Evolutionary conservation across 2,329 filamentous ascomycete genomes (phyloP), one percentile per base, ranked within the genome.

Genomic region (Coccinonectria pachysandricola): DNA sequence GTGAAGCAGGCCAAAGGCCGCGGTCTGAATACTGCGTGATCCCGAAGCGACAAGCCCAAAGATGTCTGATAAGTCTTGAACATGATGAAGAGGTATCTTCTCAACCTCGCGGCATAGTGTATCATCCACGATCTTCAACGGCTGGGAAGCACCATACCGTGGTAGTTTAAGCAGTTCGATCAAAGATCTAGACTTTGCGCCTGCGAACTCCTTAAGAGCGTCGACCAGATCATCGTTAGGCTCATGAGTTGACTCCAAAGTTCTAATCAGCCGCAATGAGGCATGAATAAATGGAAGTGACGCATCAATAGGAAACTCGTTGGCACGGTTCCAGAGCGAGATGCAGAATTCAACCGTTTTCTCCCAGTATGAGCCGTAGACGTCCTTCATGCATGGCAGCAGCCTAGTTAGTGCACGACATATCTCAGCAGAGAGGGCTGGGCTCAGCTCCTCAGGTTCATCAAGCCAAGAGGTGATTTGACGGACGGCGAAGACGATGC

Each of bases 331-430:
- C 75, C 78, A 82, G 1, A 75, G 54, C 6, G 57, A 53, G 8
- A 67, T 56, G 33, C 78, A 70, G 25, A 74, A 70, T 17, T 70
- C 61, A 11, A 85, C 54, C 0, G 68, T 54, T 24, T 69, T 69
- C 26, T 77, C 69, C 91, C 91, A 98, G 47, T 94, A 83, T 0
- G 81, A 73, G 1, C 88, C 91, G 43, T 94, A 95, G 1, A 94
- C 75, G 23, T 86, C 79, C 32, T 74, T 71, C 42, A 95, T 78
- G 20, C 69, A 70, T 2, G 83, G 82, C 0, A 95, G 54, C 4
- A 94, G 58, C 4, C 62, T 56, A 2, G 70, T 58, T 27, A 84
- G 46, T 34, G 62, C 64, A 42, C 75, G 57, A 48, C 74, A 69
- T 36, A 66, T 54, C 56, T 72, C 57, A 15, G 65, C 48, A 34